These are phyloP conservation scores for Tillandsia leiboldiana DNA, from an alignment of 176 grass and related monocot genomes.

Conservation along the genomic window DNA sequence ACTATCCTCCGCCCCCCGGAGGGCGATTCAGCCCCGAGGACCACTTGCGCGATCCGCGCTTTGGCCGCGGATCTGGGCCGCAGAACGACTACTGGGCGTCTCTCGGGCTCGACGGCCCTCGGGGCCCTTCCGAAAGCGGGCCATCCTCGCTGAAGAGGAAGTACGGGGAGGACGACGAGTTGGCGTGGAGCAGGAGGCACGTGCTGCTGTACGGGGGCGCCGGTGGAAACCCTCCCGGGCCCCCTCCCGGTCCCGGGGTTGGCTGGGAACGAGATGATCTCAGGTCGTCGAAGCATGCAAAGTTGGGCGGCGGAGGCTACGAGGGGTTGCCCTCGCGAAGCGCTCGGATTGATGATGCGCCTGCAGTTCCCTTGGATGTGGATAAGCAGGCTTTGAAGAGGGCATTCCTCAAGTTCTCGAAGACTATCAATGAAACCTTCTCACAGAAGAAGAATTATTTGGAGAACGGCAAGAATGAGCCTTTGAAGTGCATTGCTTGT, in stretches of 20 bases:
- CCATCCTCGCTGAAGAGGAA: slow-evolving; percentile 33
- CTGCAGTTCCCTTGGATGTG: slow-evolving; percentile 12
- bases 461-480: slow-evolving; percentile 46
- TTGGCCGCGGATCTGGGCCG: slow-evolving; percentile 9
- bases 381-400: slow-evolving; percentile 41
- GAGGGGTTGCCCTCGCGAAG: slow-evolving; percentile 8
- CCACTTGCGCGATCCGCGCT: slow-evolving; percentile 8
- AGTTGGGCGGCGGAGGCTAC: slow-evolving; percentile 29
- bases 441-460: slow-evolving; percentile 55
- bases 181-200: slow-evolving; percentile 32
- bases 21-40: slow-evolving; percentile 20
- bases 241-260: background rate
- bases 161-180: slow-evolving; percentile 33
- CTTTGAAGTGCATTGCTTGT: slow-evolving; percentile 62
- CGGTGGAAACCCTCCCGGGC: slow-evolving; percentile 1
- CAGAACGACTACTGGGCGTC: slow-evolving; percentile 18
- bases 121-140: slow-evolving; percentile 4
- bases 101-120: slow-evolving; percentile 13
- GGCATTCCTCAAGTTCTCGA: slow-evolving; percentile 75
- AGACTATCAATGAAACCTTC: slow-evolving; percentile 57
- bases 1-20: slow-evolving; percentile 9
- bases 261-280: slow-evolving; percentile 28
- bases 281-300: slow-evolving; percentile 49
- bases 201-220: slow-evolving; percentile 30
- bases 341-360: slow-evolving; percentile 9